These are phyloP conservation scores for Neonectria neomacrospora DNA, from an alignment of 2,329 filamentous ascomycete species.

Conservation along the genomic window DNA sequence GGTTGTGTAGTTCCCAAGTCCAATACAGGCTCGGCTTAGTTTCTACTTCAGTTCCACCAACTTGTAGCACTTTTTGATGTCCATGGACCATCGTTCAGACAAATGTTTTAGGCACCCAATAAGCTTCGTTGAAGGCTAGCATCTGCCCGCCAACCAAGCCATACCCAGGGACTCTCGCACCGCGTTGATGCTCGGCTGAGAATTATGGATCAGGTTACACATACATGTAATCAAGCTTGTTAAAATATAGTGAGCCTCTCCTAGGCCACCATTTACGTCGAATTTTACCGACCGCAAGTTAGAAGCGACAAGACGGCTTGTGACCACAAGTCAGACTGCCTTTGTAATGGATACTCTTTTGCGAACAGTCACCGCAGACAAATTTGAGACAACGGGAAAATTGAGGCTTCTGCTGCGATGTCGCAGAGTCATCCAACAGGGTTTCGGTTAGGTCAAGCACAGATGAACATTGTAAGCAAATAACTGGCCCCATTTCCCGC, in stretches of 20 bases:
- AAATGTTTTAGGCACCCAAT: not conserved
- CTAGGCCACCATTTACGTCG: no score
- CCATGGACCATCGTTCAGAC: no score
- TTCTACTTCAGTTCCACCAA: no score
- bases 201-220: no score
- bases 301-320: conserved; percentile 34
- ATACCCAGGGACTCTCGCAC: not conserved
- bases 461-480: conserved; percentile 47
- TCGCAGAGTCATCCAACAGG: conserved; percentile 31
- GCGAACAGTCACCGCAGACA: conserved; percentile 47
- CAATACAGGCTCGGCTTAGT: no score
- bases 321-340: conserved; percentile 39
- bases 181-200: not conserved
- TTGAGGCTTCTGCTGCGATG: not conserved
- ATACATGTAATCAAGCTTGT: not conserved
- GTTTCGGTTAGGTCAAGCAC: conserved; percentile 38
- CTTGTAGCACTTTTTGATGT: no score
- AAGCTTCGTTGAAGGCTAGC: not conserved
- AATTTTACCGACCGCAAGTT: not conserved
- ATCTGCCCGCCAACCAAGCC: not conserved
- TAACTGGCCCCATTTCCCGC: conserved; percentile 40
- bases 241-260: not conserved
- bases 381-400: conserved; percentile 51
- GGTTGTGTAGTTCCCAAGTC: not conserved
- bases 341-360: not conserved